Evolutionary conservation across 306 rosid species (phyloP), one percentile per base, ranked within the genome.

Genomic region (Vigna hirtella): DNA sequence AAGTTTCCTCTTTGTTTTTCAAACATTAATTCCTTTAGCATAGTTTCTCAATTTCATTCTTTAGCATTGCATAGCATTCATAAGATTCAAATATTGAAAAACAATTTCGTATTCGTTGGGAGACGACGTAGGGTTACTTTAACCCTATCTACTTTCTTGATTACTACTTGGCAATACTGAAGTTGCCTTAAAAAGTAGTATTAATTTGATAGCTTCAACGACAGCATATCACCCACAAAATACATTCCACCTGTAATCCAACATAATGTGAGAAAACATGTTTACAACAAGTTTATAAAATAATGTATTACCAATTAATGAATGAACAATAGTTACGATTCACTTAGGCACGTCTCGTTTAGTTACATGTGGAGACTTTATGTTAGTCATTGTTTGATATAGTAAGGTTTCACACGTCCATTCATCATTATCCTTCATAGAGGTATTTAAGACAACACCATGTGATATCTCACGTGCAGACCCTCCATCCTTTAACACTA

Each of bases 201-300:
- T 18, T 18, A 18, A 18, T 18, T 18, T 18, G 20, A 18, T 18
- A 18, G 20, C 0, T 18, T 18, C 20, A 18, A 18, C 20, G 0
- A 18, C 20, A 18, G 0, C 20, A 18, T 18, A 18, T 38, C 0
- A 1, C 16, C n/a, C 0, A 20, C 9, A 56, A 2, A 26, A 26
- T 26, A 26, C 74, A 36, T 47, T 69, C n/a, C 22, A 82, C 32
- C 53, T 61, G 13, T 3, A 18, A 51, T 34, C 61, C 66, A 56
- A 12, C 36, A 66, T 16, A 74, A 24, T 4, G 15, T 68, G 7
- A 38, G 12, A 18, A 36, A 45, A 43, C 73, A 79, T 70, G 79
- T 75, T 61, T 47, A 6, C 22, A 74, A 15, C 64, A 78, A 59
- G 83, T 75, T 26, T 30, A 43, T 47, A 13, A 20, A 59, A 66